Base-by-base conservation (phyloP, 2,329 filamentous ascomycete species). In the Capronia epimyces region DNA sequence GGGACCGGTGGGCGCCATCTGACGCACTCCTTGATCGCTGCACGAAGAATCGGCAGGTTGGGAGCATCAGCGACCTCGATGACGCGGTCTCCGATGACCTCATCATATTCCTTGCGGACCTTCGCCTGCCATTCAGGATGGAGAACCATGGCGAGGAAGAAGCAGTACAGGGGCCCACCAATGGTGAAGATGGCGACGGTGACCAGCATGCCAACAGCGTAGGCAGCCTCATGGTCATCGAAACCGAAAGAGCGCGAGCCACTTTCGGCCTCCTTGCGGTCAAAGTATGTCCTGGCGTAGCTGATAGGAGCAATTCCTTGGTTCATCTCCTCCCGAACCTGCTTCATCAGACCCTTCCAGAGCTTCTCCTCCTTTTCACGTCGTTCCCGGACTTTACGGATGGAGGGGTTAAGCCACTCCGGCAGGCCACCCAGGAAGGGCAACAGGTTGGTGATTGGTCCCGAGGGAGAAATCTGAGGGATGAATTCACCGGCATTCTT, bases 1-100 rank as follows among this genome's bases (percentile, higher is more conserved):
- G 68, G 71, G 2, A 77, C 74, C 44, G 74, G 75, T 53, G 72
- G 72, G 20, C 72, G 68, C 72, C 72, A 75, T 50, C 72, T 66
- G 34, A 75, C 64, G 9, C 64, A 66, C 64, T 74, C 71, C 63
- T 74, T 70, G 43, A 67, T 67, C 1, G 67, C 58, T 20, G 70
- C 70, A 24, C 69, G 62, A 13, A 71, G 62, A 41, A 70, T 66
- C 1, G 68, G 68, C 1, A 73, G 63, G 22, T 55, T 57, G 9
- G 61, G 50, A 46, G 69, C 65, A 56, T 73, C 70, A 3, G 68
- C 65, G 3, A 75, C 64, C n/a, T 68, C 70, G 2, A 73, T 69
- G 53, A 72, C 58, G 34, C 69, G 65, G 2, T 69, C 71, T n/a
- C 64, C 63, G 51, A 72, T 74, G 39, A 64, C 63, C 44, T 68